These are phyloP conservation scores for Yarrowia sp. DNA, from an alignment of 805 yeast species.

Conservation along the genomic window DNA sequence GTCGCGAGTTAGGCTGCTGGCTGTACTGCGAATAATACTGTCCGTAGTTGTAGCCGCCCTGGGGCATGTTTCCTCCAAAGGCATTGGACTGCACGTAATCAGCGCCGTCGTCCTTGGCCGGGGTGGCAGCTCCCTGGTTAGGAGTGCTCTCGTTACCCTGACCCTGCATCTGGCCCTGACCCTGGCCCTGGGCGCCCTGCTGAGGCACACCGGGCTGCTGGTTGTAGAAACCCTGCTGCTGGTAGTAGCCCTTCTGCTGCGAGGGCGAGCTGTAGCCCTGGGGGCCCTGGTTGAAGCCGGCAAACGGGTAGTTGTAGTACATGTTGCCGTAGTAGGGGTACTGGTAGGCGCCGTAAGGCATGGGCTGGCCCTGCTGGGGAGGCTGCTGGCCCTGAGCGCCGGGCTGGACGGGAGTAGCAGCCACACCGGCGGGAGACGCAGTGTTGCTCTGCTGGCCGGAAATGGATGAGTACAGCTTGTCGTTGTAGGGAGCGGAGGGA, in stretches of 20 bases:
- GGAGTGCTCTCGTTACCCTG: neutral
- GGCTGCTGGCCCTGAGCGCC: slow-evolving; percentile 32
- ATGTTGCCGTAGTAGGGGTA: slow-evolving; percentile 39
- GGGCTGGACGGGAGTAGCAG: slow-evolving; percentile 39
- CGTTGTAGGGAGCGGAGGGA: slow-evolving; percentile 30
- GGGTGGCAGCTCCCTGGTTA: slow-evolving; percentile 19
- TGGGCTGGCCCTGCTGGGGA: slow-evolving; percentile 37
- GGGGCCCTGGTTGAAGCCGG: slow-evolving; percentile 36
- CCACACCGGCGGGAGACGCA: slow-evolving; percentile 38
- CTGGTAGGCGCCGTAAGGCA: slow-evolving; percentile 34
- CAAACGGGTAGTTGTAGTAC: slow-evolving; percentile 39
- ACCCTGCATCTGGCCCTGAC: slow-evolving; percentile 15
- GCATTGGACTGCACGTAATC: slow-evolving; percentile 24
- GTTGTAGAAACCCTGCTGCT: slow-evolving; percentile 39
- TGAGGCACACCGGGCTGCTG: slow-evolving; percentile 30
- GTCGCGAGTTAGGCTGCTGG: slow-evolving; percentile 38
- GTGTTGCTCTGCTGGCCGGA: slow-evolving; percentile 36
- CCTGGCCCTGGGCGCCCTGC: slow-evolving; percentile 32
- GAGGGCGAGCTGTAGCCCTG: slow-evolving; percentile 33
- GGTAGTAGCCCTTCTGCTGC: slow-evolving; percentile 39
- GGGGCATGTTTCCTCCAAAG: slow-evolving; percentile 38
- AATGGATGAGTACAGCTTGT: slow-evolving; percentile 38
- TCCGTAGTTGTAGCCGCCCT: slow-evolving; percentile 38
- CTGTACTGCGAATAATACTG: slow-evolving; percentile 38
- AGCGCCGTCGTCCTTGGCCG: slow-evolving; percentile 25